Base-by-base conservation (phyloP, 2,329 filamentous ascomycete genomes). In the Elsinoe necatrix region DNA sequence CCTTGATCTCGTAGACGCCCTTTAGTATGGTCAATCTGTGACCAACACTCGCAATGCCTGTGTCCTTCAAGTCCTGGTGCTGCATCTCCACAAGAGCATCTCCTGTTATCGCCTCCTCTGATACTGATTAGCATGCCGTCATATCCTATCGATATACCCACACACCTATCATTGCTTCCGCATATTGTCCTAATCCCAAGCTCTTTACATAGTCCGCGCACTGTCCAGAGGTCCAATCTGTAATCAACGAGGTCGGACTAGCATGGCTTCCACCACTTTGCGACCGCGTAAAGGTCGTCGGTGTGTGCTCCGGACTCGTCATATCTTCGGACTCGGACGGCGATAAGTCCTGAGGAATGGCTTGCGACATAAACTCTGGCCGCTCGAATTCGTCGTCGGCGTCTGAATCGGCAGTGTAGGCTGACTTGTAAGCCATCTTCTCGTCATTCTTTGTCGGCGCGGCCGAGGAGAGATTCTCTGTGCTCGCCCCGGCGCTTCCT, bases 11-110 rank as follows among this genome's bases (percentile, higher is more conserved):
- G 73, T 96, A 97, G 56, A 97, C 90, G 65, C 85, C 91, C 75
- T 96, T 97, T 58, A 98, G 79, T 58, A 98, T 95, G 20, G 90
- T 95, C 65, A 98, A 78, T 59, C 93, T 85, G 74, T 98, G 93
- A 39, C 93, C 93, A 48, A 96, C 89, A 73, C 92, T 97, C 61
- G 79, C 77, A 62, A 98, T 87, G 48, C 91, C 91, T 84, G 97
- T 92, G 68, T 95, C 89, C 72, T 95, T 95, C 65, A 98, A 77
- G 69, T 97, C 92, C 57, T 95, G 88, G 69, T 97, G 93, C 61
- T 87, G 86, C 61, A 98, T 75, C 39, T 89, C 89, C 57, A 95
- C 83, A 61, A 98, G 77, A 54, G 89, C 92, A 69, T 97, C 90
- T 62, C 93, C 93, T 35, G 91, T 86, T 64, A 98, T 95, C 61